Conservation (phyloP, 2,329 filamentous ascomycete species). For the Cladophialophora exuberans region DNA sequence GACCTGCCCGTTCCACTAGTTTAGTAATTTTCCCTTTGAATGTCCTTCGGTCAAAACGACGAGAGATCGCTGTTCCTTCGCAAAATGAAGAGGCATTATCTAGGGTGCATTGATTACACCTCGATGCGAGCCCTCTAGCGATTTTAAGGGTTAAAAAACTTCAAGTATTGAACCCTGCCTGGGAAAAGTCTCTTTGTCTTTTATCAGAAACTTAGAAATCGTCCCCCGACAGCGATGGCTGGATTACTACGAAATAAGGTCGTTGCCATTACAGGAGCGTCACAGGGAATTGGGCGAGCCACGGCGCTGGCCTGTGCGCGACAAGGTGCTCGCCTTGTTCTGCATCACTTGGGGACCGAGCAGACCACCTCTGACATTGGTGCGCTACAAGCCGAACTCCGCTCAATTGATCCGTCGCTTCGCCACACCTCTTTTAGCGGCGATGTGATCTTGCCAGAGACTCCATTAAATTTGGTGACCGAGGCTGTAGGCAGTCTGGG, state of each 20-base stretch:
- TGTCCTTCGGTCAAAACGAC: background rate
- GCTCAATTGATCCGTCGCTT: background rate
- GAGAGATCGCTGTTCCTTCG: background rate
- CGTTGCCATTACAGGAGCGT: conserved; percentile 12
- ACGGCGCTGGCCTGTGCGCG: conserved; percentile 9
- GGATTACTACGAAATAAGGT: conserved; percentile 13
- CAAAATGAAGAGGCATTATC: background rate
- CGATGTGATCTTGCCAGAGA: conserved; percentile 9
- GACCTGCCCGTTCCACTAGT: background rate
- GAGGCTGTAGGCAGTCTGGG: conserved; percentile 3
- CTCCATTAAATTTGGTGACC: conserved; percentile 5
- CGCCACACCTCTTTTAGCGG: conserved; percentile 14
- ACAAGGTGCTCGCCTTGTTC: conserved; percentile 8
- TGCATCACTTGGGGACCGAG: conserved; percentile 13
- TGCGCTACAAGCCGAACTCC: conserved; percentile 5
- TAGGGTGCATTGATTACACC: background rate
- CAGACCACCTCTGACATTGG: conserved; percentile 7
- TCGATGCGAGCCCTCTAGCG: background rate
- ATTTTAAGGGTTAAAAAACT: background rate
- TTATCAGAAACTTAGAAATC: background rate
- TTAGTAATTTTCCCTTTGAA: background rate
- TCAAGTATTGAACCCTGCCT: background rate
- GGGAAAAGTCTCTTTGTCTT: background rate
- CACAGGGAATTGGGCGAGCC: conserved; percentile 8
- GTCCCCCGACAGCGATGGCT: background rate